Base-by-base conservation (phyloP, 2,329 filamentous ascomycete species). In the Xylariales sp. region DNA sequence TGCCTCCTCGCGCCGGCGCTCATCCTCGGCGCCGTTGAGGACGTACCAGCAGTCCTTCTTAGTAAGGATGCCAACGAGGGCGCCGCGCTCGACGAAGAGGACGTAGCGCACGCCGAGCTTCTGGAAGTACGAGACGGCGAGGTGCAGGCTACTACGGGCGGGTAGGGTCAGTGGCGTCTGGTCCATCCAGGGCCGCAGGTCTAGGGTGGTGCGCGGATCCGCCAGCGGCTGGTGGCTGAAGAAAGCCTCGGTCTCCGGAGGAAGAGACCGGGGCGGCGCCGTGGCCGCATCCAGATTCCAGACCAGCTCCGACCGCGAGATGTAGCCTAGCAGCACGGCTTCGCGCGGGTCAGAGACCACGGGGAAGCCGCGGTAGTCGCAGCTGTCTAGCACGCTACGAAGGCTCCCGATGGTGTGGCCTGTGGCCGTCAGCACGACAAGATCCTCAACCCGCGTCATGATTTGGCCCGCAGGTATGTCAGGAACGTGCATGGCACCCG, bases 11-110 rank as follows among this genome's bases (percentile, higher is more conserved):
- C 76, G 57, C 8, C 23, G 23, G 8, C 23, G 8, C 29, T 7
- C 31, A 8, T 82, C 78, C 46, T 84, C 82, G 8, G 79, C 81
- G 29, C 37, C 87, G 56, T 95, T 88, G 31, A 97, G 70, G 27
- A 97, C 81, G 60, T 88, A 90, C 87, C 90, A 97, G 23, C 95
- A 83, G 63, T 98, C 93, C 68, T 98, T 98, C 70, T 97, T 97
- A 15, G 93, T 98, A 49, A 97, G 67, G 33, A 98, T 62, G 0
- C 93, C 93, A 59, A 88, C 82, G 27, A 98, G 65, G 34, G 78
- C 77, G 15, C 93, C 93, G 33, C 83, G 77, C 48, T 96, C 87
- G 27, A 79, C 81, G 58, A 97, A 94, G 4, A 97, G 66, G 5
- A 98, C 79, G 64, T 97, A 96, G 35, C 91, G 78, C 44, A 98